A percentile compares a stretch with the other conserved stretches of the same genome.
These are phyloP conservation scores for Fusarium luffae DNA, from an alignment of 2,329 filamentous ascomycete genomes.

Conservation along the genomic window DNA sequence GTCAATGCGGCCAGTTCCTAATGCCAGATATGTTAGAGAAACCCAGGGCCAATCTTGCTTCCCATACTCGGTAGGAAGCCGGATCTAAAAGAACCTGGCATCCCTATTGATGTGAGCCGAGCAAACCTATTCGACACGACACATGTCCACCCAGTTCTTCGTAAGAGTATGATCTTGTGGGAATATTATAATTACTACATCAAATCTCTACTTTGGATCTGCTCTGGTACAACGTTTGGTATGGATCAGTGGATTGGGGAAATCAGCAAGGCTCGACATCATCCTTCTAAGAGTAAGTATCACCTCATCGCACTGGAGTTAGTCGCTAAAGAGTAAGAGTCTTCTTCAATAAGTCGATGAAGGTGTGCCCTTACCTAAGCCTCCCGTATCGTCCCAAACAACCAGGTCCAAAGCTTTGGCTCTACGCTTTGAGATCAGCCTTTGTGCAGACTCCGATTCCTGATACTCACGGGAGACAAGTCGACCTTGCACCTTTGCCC, in stretches of 20 bases:
- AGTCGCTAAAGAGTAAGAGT: neutral
- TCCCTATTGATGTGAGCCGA: constrained; percentile 4
- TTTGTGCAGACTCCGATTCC: neutral
- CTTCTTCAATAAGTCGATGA: constrained; percentile 8
- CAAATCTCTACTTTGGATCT: neutral
- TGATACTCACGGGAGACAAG: neutral
- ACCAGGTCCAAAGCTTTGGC: neutral
- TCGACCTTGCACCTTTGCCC: neutral
- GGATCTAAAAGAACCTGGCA: neutral
- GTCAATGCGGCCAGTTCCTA: rapidly evolving
- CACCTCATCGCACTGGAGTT: rapidly evolving
- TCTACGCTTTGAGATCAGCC: neutral
- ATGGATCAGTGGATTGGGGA: neutral
- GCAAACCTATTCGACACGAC: constrained; percentile 6
- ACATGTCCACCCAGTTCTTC: neutral
- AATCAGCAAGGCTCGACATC: neutral
- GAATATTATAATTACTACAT: constrained; percentile 1
- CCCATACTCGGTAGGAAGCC: neutral
- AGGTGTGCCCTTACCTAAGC: neutral
- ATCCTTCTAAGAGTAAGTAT: neutral
- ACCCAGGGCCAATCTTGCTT: neutral
- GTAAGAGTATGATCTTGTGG: neutral
- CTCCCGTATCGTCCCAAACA: neutral
- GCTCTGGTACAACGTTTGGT: neutral
- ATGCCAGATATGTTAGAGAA: neutral